Evolutionary conservation across 768 basidiomycete genomes (phyloP), one percentile per base, ranked within the genome.

Genomic region (Agaricus subrufescens): DNA sequence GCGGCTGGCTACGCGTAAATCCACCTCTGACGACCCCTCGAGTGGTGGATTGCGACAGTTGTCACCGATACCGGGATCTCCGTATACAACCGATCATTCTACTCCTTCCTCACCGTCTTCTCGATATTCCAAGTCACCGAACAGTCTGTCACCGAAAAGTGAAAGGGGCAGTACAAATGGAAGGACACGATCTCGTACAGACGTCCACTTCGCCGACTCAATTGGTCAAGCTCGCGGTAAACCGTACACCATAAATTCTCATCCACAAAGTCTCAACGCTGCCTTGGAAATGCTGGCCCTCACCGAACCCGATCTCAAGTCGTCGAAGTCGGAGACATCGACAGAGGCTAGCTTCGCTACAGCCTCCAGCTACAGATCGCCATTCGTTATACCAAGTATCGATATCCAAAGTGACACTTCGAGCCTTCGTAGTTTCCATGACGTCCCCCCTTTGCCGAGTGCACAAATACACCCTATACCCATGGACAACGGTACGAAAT

Each of bases 261-360:
- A 73, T 52, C 85, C 86, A 0, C 88, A 89, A 69, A 89, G 86
- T 59, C 73, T 91, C 46, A 81, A 78, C 61, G 88, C 87, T 54
- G 88, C 86, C 14, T 71, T 87, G 34, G 86, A 91, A 68, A 79
- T 84, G 70, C 69, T 91, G 43, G 72, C 75, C 19, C 44, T 39
- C 23, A 15, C 42, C n/a, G 55, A 56, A 8, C 9, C 43, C 1
- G 55, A 56, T 15, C 42, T 40, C 12, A 39, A 26, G 9, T 31
- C 40, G 31, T 34, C 25, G 23, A 49, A 46, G 11, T 45, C 42
- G 8, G 49, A 45, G 23, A 45, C 55, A 0, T 43, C 49, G 15
- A 50, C 55, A 11, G 55, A 56, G 37, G 49, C 55, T 27, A 56
- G 55, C 23, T 56, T 56, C 30, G 42, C 30, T 3, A 56, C 48